phyloP scores from a whole-genome alignment of 768 basidiomycete species.

The Trametes sanguinea region DNA sequence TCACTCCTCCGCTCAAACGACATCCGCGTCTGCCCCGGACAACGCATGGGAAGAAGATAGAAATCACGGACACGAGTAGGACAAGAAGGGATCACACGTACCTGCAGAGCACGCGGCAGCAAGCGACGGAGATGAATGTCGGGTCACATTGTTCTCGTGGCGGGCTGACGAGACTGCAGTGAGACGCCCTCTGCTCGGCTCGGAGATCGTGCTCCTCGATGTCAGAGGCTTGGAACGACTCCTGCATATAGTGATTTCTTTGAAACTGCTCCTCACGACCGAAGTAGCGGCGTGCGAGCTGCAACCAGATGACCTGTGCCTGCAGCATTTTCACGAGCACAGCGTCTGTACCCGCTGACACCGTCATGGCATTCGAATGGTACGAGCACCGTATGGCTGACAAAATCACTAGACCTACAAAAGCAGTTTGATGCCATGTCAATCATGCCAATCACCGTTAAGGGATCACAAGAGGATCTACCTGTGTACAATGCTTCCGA shows the following conservation, averaged over 20 bases:
- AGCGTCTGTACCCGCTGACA: background rate
- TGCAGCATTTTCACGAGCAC: background rate
- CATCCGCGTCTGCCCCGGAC: background rate
- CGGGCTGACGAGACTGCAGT: background rate
- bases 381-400: background rate
- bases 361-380: background rate
- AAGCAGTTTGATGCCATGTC: background rate
- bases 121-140: constrained; percentile 9
- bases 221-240: too few species aligned
- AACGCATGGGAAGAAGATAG: constrained; percentile 3
- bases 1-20: constrained; percentile 1
- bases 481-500: constrained; percentile 5
- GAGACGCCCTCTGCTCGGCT: background rate
- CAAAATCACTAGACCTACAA: background rate
- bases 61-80: constrained; percentile 7
- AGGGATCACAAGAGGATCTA: background rate
- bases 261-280: too few species aligned
- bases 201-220: background rate
- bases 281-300: too few species aligned
- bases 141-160: constrained; percentile 17
- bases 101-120: background rate
- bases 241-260: too few species aligned
- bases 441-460: background rate
- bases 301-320: too few species aligned
- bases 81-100: constrained; percentile 15